phyloP scores from a whole-genome alignment of 495 filamentous ascomycete genomes.

The Friedmanniomyces endolithicus region DNA sequence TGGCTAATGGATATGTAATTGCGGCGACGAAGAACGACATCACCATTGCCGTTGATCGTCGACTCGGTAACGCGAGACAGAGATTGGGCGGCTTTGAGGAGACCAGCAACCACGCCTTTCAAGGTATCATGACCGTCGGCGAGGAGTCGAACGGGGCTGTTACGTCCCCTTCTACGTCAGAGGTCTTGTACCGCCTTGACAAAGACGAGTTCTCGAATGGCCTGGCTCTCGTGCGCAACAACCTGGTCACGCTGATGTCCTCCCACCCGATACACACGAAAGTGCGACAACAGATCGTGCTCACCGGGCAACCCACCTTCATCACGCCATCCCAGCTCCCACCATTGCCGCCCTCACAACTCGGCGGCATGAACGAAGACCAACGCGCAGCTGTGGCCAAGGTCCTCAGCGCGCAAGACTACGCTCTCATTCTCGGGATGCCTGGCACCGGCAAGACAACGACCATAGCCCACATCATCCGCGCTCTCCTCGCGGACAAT shows the following conservation, averaged over 20 bases:
- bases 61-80: constrained; percentile 74
- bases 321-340: constrained; percentile 45
- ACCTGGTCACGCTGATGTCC: constrained; percentile 83
- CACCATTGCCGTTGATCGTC: constrained; percentile 75
- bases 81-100: constrained; percentile 61
- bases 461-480: constrained; percentile 93
- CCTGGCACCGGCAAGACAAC: constrained; percentile 97
- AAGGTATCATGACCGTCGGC: constrained; percentile 81
- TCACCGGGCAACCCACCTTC: constrained; percentile 59
- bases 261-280: constrained; percentile 61
- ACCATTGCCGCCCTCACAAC: constrained; percentile 29
- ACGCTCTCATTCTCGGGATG: constrained; percentile 92
- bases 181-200: constrained; percentile 70
- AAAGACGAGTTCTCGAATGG: constrained; percentile 98
- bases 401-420: constrained; percentile 88
- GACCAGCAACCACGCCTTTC: constrained; percentile 67
- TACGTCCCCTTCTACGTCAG: constrained; percentile 35
- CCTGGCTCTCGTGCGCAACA: constrained; percentile 88
- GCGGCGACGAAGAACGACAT: constrained; percentile 60
- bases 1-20: constrained; percentile 81
- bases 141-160: constrained; percentile 36
- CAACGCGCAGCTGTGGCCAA: constrained; percentile 79
- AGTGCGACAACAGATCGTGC: constrained; percentile 66
- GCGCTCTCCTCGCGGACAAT: constrained; percentile 72
- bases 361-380: constrained; percentile 60